Conservation (phyloP, 305 asterid species). For the Stenogyne calaminthoides region DNA sequence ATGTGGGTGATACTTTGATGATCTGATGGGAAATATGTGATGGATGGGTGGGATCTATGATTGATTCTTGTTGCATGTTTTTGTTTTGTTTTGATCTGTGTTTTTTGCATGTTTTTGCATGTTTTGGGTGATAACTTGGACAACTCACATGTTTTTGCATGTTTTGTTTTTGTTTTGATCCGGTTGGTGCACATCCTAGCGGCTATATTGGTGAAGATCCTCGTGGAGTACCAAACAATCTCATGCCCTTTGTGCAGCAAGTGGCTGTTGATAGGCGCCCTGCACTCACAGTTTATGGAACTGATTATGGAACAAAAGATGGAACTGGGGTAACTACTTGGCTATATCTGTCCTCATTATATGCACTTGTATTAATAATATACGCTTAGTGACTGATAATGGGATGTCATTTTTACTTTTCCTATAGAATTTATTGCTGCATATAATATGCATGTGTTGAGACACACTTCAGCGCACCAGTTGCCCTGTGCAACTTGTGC, state of each 20-base stretch:
- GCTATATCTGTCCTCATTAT: not conserved
- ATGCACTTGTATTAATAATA: not conserved
- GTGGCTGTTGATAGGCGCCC: constrained; percentile 91
- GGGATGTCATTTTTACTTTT: not conserved
- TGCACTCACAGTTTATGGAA: constrained; percentile 76
- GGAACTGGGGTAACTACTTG: constrained; percentile 78
- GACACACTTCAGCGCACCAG: too few relatives aligned
- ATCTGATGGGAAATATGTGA: not conserved
- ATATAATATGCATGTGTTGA: not conserved
- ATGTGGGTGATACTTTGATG: not conserved
- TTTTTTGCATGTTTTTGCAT: constrained; percentile 23
- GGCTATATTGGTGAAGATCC: constrained; percentile 94
- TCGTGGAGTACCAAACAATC: constrained; percentile 82
- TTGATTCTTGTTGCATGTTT: not conserved
- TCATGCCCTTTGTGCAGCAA: constrained; percentile 93
- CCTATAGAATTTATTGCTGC: not conserved
- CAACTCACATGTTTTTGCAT: too few relatives aligned
- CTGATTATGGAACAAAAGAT: constrained; percentile 76
- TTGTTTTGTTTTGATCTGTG: not conserved
- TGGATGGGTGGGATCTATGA: constrained; percentile 3
- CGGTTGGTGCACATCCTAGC: constrained; percentile 92
- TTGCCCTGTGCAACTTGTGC: too few relatives aligned
- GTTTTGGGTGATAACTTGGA: too few relatives aligned
- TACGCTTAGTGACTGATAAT: not conserved
- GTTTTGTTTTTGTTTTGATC: constrained; percentile 24